A percentile compares a stretch with the other conserved stretches of the same genome.
phyloP scores from a whole-genome alignment of 129 eudicot genomes.

The Tagetes patula region DNA sequence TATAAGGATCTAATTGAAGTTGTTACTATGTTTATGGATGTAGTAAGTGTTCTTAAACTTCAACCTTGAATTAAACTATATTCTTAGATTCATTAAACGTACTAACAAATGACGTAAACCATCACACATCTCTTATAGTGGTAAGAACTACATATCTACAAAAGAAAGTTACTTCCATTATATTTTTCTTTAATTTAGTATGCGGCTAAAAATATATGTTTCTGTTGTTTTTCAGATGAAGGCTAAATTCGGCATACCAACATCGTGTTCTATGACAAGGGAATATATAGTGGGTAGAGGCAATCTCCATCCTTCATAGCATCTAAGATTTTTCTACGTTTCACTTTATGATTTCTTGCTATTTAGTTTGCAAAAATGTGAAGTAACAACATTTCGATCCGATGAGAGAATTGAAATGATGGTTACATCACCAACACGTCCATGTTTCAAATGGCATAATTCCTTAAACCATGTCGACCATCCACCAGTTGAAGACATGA shows the following conservation, averaged over 20 bases:
- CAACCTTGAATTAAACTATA: slow-evolving; percentile 29
- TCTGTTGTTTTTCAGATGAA: slow-evolving; percentile 36
- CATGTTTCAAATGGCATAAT: too few relatives aligned
- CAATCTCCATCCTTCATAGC: too few relatives aligned
- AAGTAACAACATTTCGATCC: too few relatives aligned
- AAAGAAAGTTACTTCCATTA: not conserved
- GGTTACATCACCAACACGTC: too few relatives aligned
- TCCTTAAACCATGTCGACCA: too few relatives aligned
- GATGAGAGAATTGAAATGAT: too few relatives aligned
- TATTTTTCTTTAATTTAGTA: not conserved
- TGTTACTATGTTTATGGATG: slow-evolving; percentile 45
- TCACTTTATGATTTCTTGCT: too few relatives aligned
- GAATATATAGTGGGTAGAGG: slow-evolving; percentile 3
- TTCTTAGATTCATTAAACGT: not conserved
- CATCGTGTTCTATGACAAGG: slow-evolving; percentile 40
- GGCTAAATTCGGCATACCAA: slow-evolving; percentile 44
- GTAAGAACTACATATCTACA: slow-evolving; percentile 23
- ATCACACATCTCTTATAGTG: slow-evolving; percentile 48
- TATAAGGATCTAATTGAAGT: slow-evolving; percentile 26
- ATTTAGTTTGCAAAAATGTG: too few relatives aligned
- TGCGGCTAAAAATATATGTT: not conserved
- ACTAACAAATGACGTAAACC: slow-evolving; percentile 23
- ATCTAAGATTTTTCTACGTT: too few relatives aligned
- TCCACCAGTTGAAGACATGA: too few relatives aligned
- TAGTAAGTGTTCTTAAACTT: slow-evolving; percentile 32